Percentiles rank a stretch among this genome's conserved stretches.
Conservation (phyloP, 106 monocot species). For the Dendrobium officinale region DNA sequence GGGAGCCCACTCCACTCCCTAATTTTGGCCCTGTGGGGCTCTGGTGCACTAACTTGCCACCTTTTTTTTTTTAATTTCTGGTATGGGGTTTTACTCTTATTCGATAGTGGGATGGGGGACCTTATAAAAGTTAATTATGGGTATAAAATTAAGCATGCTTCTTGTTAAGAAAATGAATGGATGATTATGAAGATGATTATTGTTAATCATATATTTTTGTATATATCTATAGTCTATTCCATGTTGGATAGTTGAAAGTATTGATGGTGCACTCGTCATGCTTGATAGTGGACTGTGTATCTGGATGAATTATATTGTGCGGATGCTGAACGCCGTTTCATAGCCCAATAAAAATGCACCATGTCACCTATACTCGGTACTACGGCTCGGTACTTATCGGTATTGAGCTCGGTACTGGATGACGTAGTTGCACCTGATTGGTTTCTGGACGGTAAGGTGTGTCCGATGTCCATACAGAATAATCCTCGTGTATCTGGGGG, state of each 20-base stretch:
- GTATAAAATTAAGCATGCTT: constrained; percentile 16
- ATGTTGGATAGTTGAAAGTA: neutral
- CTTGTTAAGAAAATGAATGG: constrained; percentile 29
- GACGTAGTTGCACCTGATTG: too few relatives aligned
- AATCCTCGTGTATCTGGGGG: neutral
- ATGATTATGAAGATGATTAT: constrained; percentile 22
- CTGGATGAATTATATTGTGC: neutral
- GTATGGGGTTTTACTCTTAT: constrained; percentile 16
- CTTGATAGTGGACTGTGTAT: constrained; percentile 1
- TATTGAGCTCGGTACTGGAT: too few relatives aligned
- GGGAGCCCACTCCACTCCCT: constrained; percentile 19
- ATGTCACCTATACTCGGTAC: too few relatives aligned
- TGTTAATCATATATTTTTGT: neutral
- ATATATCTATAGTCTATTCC: too few relatives aligned
- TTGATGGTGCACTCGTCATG: neutral
- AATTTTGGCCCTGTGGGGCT: constrained; percentile 26
- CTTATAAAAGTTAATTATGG: constrained; percentile 29
- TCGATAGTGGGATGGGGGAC: constrained; percentile 47
- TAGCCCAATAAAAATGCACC: too few relatives aligned
- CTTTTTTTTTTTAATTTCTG: constrained; percentile 12
- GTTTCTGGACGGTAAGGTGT: too few relatives aligned
- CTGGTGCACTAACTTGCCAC: constrained; percentile 52
- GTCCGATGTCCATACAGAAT: too few relatives aligned
- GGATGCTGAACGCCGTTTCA: too few relatives aligned
- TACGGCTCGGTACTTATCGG: too few relatives aligned